Evolutionary conservation across 257 asterid species (phyloP).

Genomic region (Thymus mandschuricus): DNA sequence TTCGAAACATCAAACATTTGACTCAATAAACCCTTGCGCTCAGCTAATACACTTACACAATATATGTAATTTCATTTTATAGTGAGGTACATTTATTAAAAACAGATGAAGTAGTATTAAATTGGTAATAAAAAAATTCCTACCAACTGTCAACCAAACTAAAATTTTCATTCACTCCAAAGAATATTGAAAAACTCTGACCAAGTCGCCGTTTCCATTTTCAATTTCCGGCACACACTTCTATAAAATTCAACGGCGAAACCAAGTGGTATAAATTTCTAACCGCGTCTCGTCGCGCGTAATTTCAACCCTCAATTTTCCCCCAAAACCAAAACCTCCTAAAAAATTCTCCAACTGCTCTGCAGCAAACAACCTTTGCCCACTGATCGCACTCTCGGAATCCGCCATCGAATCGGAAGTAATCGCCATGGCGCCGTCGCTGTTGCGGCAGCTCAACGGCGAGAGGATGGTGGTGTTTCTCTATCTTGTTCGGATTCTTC

Average conservation of each 20-base stretch:
- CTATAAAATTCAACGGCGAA: conserved; percentile 30
- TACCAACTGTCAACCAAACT: background rate
- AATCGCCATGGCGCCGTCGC: conserved; percentile 47
- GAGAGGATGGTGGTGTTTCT: conserved; percentile 85
- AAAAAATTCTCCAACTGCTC: background rate
- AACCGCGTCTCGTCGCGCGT: conserved; percentile 18
- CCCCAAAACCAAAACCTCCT: conserved; percentile 3
- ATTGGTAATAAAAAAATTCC: too few species aligned
- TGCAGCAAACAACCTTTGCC: background rate
- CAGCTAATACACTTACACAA: too few species aligned
- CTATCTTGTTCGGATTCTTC: conserved; percentile 56
- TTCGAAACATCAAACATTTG: too few species aligned
- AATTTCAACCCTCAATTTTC: background rate
- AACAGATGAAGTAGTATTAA: too few species aligned
- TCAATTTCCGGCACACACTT: conserved; percentile 26
- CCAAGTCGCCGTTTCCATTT: background rate
- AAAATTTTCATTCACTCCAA: background rate
- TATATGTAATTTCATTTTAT: too few species aligned
- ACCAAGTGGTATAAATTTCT: background rate
- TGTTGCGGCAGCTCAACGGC: conserved; percentile 69
- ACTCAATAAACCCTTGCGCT: too few species aligned
- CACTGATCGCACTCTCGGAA: conserved; percentile 17
- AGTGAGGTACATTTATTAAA: too few species aligned
- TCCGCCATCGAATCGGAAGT: conserved; percentile 3
- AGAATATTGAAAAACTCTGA: background rate